phyloP scores from a whole-genome alignment of 192 early-diverging fungal species.

The Coemansia sp. region DNA sequence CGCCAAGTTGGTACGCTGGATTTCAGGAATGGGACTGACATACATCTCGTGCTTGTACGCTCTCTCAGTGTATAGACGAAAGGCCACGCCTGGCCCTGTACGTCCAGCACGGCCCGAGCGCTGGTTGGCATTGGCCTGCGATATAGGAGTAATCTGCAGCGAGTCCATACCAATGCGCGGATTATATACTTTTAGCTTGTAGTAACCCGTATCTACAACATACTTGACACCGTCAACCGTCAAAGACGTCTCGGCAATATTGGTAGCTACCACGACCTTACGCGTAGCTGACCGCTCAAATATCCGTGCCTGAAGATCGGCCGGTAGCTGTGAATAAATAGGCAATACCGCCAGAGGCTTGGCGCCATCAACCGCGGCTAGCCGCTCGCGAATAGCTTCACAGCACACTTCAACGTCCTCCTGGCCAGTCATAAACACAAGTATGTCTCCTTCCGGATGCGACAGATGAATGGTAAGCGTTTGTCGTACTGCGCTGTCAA shows the following conservation, averaged over 20 bases:
- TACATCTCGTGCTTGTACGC: slow-evolving; percentile 94
- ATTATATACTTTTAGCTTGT: slow-evolving; percentile 96
- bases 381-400: slow-evolving; percentile 68
- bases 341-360: slow-evolving; percentile 82
- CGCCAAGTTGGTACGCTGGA: slow-evolving; percentile 92
- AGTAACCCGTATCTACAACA: slow-evolving; percentile 94
- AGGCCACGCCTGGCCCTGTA: slow-evolving; percentile 93
- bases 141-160: slow-evolving; percentile 88
- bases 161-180: slow-evolving; percentile 97
- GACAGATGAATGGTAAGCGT: slow-evolving; percentile 94
- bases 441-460: slow-evolving; percentile 89
- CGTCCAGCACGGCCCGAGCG: slow-evolving; percentile 96
- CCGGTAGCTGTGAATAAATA: slow-evolving; percentile 91
- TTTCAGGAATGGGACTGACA: slow-evolving; percentile 92
- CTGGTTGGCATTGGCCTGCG: slow-evolving; percentile 92
- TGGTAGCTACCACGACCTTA: slow-evolving; percentile 95
- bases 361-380: slow-evolving; percentile 60
- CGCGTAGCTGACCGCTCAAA: slow-evolving; percentile 88
- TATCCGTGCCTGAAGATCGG: slow-evolving; percentile 93
- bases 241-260: slow-evolving; percentile 98
- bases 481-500: slow-evolving; percentile 90
- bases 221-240: slow-evolving; percentile 97
- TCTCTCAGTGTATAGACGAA: slow-evolving; percentile 89
- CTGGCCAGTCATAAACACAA: slow-evolving; percentile 96
- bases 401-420: slow-evolving; percentile 94